Evolutionary conservation across 23 red algal species (phyloP).

Genomic region (Rhodosorus marinus): DNA sequence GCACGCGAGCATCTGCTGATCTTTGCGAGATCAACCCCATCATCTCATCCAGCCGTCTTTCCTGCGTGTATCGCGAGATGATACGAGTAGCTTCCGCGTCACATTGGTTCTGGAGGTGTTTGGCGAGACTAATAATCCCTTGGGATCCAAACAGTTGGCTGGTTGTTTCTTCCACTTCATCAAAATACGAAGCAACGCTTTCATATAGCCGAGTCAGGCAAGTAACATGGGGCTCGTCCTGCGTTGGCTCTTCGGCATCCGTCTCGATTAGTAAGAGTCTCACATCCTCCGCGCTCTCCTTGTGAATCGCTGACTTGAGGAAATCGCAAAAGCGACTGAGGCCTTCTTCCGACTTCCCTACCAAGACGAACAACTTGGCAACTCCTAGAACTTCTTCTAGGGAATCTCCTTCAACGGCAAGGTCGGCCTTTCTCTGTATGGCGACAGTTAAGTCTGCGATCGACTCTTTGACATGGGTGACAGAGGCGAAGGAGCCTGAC

Average conservation of each 20-base stretch:
- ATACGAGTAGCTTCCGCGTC: constrained; percentile 21
- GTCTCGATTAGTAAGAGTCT: constrained; percentile 12
- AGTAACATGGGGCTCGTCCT: constrained; percentile 42
- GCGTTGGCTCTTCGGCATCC: not conserved
- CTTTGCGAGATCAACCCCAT: constrained; percentile 9
- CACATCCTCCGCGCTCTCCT: constrained; percentile 19
- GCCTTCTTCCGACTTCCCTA: constrained; percentile 25
- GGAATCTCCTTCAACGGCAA: not conserved
- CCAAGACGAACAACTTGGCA: constrained; percentile 31
- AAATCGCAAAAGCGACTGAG: constrained; percentile 16
- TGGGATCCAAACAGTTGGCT: constrained; percentile 6
- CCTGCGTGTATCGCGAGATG: constrained; percentile 25
- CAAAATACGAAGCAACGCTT: constrained; percentile 34
- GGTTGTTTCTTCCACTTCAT: constrained; percentile 15
- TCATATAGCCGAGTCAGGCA: constrained; percentile 66
- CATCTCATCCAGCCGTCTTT: constrained; percentile 15
- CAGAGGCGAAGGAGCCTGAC: not conserved
- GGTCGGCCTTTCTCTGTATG: not conserved
- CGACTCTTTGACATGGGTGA: constrained; percentile 3
- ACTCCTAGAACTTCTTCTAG: constrained; percentile 10
- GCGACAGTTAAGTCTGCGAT: constrained; percentile 6
- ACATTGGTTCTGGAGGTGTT: constrained; percentile 21
- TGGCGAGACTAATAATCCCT: constrained; percentile 7
- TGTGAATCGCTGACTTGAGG: not conserved
- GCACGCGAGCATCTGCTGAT: constrained; percentile 22